Conservation (phyloP, 2,329 filamentous ascomycete genomes). For the Cytospora mali region DNA sequence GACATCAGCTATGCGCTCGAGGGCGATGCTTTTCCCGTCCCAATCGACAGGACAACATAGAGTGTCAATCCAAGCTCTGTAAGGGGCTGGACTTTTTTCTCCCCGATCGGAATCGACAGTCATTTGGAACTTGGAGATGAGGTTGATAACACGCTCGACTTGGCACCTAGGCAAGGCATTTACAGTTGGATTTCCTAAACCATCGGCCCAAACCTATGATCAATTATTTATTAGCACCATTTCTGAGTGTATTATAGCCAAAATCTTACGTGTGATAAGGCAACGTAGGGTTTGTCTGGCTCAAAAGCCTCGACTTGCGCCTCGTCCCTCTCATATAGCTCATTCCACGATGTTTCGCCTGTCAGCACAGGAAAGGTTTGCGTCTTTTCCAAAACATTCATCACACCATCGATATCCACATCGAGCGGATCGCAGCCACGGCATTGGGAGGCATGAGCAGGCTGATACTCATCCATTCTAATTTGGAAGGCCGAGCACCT, state of each 20-base stretch:
- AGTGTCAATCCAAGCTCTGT: slow-evolving; percentile 40
- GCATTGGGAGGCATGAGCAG: slow-evolving; percentile 30
- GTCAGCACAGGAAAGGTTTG: slow-evolving; percentile 31
- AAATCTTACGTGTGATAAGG: slow-evolving; percentile 38
- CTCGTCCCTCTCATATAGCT: not conserved
- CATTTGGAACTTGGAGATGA: slow-evolving; percentile 27
- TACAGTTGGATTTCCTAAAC: slow-evolving; percentile 36
- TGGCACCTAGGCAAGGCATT: slow-evolving; percentile 40
- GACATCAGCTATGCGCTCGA: slow-evolving; percentile 39
- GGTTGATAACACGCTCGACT: slow-evolving; percentile 31
- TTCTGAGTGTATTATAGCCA: too few relatives aligned
- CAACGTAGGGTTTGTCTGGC: slow-evolving; percentile 36
- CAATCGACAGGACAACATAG: slow-evolving; percentile 38
- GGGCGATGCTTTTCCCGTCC: slow-evolving; percentile 34
- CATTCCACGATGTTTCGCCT: not conserved
- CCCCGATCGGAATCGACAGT: not conserved
- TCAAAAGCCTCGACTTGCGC: slow-evolving; percentile 32
- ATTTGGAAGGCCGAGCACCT: slow-evolving; percentile 38
- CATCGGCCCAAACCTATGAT: slow-evolving; percentile 41
- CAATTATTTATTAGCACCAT: not conserved
- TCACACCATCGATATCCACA: slow-evolving; percentile 27
- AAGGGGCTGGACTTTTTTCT: slow-evolving; percentile 10
- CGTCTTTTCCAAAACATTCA: slow-evolving; percentile 27
- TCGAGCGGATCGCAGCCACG: slow-evolving; percentile 31
- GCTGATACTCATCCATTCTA: slow-evolving; percentile 34